Conservation (phyloP, 768 basidiomycete species). For the Trametes punicea region DNA sequence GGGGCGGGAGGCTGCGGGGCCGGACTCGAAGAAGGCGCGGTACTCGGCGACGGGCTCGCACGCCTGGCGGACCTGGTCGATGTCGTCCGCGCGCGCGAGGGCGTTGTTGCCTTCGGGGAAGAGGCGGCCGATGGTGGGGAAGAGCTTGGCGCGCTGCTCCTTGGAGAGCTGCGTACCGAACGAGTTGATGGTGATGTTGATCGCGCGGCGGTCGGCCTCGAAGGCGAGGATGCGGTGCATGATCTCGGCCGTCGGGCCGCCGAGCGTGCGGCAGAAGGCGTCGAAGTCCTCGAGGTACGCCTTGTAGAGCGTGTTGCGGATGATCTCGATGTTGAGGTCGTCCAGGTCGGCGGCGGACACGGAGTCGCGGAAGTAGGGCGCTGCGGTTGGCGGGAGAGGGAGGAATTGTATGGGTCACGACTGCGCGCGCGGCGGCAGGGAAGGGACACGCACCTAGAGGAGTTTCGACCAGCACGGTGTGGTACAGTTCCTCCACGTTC, state of each 20-base stretch:
- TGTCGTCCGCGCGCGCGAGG: conserved; percentile 90
- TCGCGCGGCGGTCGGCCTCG: conserved; percentile 93
- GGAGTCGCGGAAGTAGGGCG: conserved; percentile 96
- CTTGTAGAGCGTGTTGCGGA: conserved; percentile 98
- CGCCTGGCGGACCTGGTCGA: conserved; percentile 85
- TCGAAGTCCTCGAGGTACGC: conserved; percentile 98
- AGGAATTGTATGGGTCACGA: not conserved
- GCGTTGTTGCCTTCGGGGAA: conserved; percentile 96
- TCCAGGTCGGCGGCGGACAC: conserved; percentile 94
- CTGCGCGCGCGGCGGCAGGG: not conserved
- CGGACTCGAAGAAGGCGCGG: conserved; percentile 77
- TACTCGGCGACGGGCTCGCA: conserved; percentile 91
- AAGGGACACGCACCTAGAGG: conserved; percentile 69
- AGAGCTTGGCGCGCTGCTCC: conserved; percentile 90
- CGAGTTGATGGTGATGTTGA: conserved; percentile 99
- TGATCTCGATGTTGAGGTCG: conserved; percentile 99
- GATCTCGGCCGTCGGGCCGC: conserved; percentile 83
- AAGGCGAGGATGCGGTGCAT: conserved; percentile 93
- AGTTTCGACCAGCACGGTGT: conserved; percentile 95
- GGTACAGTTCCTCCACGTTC: conserved; percentile 97
- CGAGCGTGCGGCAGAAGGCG: conserved; percentile 72
- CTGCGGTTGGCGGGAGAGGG: conserved; percentile 33
- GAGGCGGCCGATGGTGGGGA: conserved; percentile 89
- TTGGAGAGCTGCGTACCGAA: conserved; percentile 94
- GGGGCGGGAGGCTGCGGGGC: conserved; percentile 20